Percentiles rank a stretch among this genome's conserved stretches.
Conservation (phyloP, 2,329 filamentous ascomycete species). For the Fusarium nelsonii region DNA sequence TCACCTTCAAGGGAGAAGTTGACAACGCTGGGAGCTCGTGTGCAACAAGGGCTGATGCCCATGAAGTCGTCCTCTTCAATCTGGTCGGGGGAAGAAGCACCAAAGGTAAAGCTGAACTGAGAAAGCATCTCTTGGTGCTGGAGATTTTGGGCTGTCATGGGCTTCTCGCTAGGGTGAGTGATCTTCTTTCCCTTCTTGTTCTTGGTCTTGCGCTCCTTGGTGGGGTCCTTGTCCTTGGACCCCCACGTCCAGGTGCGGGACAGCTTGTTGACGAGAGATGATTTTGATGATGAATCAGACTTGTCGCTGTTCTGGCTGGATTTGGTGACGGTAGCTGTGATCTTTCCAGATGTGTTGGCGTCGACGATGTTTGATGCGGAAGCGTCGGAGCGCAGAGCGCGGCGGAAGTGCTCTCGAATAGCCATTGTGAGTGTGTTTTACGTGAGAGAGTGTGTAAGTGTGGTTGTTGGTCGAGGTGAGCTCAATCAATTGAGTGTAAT, state of each 20-base stretch:
- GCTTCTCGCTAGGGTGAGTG: conserved; percentile 60
- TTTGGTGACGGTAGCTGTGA: conserved; percentile 48
- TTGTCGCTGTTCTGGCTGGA: conserved; percentile 47
- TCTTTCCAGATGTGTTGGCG: conserved; percentile 49
- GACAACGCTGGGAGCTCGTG: conserved; percentile 54
- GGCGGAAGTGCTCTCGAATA: conserved; percentile 59
- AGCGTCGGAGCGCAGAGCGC: conserved; percentile 55
- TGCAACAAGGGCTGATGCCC: conserved; percentile 61
- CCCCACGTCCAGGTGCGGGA: conserved; percentile 52
- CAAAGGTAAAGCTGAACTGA: conserved; percentile 62
- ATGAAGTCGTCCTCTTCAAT: conserved; percentile 52
- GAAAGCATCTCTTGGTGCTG: conserved; percentile 62
- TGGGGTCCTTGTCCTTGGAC: conserved; percentile 46
- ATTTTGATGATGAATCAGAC: conserved; percentile 50
- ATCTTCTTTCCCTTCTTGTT: conserved; percentile 45
- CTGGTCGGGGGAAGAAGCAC: conserved; percentile 53
- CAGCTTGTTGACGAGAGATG: conserved; percentile 48
- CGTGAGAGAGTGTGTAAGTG: conserved; percentile 9
- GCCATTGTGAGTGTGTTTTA: conserved; percentile 51
- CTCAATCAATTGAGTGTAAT: conserved; percentile 9
- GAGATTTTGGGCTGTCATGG: conserved; percentile 60
- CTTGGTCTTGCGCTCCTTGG: conserved; percentile 51
- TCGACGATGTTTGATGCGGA: conserved; percentile 52
- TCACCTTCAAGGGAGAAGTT: conserved; percentile 43
- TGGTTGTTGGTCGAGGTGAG: conserved; percentile 5